phyloP scores from a whole-genome alignment of 2,329 filamentous ascomycete genomes.

The Aplosporella prunicola region DNA sequence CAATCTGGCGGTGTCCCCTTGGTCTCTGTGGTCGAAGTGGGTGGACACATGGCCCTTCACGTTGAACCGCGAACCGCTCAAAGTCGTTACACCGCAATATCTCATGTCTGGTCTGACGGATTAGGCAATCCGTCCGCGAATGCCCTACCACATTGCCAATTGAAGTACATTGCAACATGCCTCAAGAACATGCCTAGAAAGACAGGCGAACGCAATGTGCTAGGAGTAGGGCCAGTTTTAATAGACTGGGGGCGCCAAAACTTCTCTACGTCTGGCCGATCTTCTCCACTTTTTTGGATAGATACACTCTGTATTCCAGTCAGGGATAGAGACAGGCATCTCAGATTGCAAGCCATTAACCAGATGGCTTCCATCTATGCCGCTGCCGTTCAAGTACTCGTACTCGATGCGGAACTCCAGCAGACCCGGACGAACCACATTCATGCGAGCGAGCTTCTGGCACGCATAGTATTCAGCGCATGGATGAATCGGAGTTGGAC shows the following conservation, averaged over 20 bases:
- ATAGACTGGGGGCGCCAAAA: conserved; percentile 5
- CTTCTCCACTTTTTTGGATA: conserved; percentile 13
- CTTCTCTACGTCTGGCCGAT: neutral
- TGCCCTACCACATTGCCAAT: conserved; percentile 12
- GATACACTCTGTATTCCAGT: conserved; percentile 18
- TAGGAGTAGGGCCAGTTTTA: conserved; percentile 3
- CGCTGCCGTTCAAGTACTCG: conserved; percentile 12
- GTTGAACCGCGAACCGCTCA: neutral
- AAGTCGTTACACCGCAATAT: conserved; percentile 11
- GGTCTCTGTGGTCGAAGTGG: neutral
- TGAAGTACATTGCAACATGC: neutral
- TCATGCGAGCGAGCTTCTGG: conserved; percentile 8
- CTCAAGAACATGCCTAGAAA: conserved; percentile 1
- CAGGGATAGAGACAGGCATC: neutral
- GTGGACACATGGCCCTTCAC: neutral
- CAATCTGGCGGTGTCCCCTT: neutral
- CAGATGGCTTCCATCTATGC: conserved; percentile 13
- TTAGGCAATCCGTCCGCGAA: conserved; percentile 13
- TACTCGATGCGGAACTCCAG: conserved; percentile 11
- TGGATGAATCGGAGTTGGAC: conserved; percentile 16
- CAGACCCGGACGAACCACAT: neutral
- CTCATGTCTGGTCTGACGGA: conserved; percentile 15
- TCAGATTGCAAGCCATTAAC: conserved; percentile 12
- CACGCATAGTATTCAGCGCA: conserved; percentile 9
- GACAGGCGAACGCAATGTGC: neutral